Base-by-base conservation (phyloP, 2,329 filamentous ascomycete genomes). In the Clarireedia homoeocarpa region DNA sequence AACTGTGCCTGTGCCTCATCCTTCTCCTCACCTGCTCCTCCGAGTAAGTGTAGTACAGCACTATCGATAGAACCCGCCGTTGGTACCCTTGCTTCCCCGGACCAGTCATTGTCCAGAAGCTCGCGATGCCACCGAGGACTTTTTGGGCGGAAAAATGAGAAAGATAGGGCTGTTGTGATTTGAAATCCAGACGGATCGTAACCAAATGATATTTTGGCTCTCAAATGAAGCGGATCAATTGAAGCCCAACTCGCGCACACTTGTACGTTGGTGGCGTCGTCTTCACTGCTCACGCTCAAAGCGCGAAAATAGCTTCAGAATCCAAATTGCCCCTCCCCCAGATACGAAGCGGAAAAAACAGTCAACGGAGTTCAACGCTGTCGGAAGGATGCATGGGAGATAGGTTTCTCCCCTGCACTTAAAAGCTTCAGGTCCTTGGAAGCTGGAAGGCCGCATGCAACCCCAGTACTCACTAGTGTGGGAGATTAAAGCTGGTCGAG, bases 41-140 rank as follows among this genome's bases (percentile, higher is more conserved):
- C 10, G 27, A 30, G 27, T 9, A 30, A 30, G 7, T 30, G 27
- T 30, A 9, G n/a, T 23, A 45, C 42, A 45, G 17, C 17, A 23
- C 10, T 54, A 44, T 54, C 36, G 24, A 49, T 23, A 40, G n/a
- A 42, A 7, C 23, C 24, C 20, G 34, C 36, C 39, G n/a, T 49
- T 44, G 34, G n/a, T 36, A 50, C 40, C 51, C 46, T 30, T 49
- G 52, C n/a, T 54, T 50, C 52, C 52, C 52, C 46, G 52, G 36
- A 54, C 52, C 52, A 54, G 24, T 54, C 45, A 49, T 42, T 34
- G 36, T 17, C 24, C 17, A 46, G 40, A 50, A 10, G 9, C 23
- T 9, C 1, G 36, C 9, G 39, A 30, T 30, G 10, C 27, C 27
- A 30, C 27, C 27, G 10, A 7, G 27, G 27, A 6, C 27, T 30